Conservation (phyloP, 441 rosid species). For the Syzygium malaccense region DNA sequence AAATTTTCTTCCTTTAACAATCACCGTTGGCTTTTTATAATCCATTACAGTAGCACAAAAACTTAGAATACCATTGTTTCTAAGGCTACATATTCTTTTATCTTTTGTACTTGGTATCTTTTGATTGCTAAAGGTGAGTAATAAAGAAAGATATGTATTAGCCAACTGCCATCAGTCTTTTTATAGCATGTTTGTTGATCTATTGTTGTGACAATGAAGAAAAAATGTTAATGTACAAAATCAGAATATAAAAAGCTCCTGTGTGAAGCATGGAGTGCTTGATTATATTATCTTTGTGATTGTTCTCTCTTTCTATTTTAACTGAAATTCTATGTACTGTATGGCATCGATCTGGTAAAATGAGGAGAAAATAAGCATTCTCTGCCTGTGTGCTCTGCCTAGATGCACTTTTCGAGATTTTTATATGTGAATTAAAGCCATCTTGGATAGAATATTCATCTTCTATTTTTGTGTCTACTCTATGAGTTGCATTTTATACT, state of each 20-base stretch:
- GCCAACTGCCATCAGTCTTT: background rate
- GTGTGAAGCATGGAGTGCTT: background rate
- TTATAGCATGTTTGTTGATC: background rate
- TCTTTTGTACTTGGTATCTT: background rate
- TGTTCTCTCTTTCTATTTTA: background rate
- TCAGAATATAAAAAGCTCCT: background rate
- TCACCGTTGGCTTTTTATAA: background rate
- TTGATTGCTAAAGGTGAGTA: background rate
- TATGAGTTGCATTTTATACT: background rate
- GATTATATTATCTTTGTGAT: background rate
- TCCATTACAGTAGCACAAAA: background rate
- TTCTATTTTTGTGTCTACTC: background rate
- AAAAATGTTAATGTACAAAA: background rate
- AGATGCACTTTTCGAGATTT: background rate
- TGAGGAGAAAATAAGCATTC: background rate
- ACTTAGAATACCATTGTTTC: background rate
- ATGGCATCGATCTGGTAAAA: background rate
- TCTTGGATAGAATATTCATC: background rate
- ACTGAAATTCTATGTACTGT: background rate
- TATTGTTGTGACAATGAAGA: background rate
- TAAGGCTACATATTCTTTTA: background rate
- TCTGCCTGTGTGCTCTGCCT: background rate
- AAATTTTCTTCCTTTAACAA: background rate
- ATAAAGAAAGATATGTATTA: background rate
- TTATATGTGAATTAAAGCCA: background rate